phyloP scores from a whole-genome alignment of 768 basidiomycete species.

The Mycena albidolilacea region DNA sequence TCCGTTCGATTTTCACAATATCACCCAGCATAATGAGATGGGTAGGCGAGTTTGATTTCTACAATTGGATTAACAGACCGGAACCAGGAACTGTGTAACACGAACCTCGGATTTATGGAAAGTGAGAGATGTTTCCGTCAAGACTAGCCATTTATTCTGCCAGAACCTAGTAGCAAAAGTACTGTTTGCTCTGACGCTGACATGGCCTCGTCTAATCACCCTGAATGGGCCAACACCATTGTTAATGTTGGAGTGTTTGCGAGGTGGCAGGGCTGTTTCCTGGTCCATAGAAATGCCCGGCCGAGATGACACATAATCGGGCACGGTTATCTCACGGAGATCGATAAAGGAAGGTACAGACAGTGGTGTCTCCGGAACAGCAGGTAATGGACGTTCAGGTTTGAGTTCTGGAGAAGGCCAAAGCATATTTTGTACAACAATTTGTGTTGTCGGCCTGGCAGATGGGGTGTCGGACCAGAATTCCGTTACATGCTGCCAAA shows the following conservation, averaged over 20 bases:
- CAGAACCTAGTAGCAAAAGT: conserved; percentile 90
- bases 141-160: conserved; percentile 89
- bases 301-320: neutral
- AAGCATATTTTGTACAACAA: neutral
- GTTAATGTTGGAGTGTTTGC: neutral
- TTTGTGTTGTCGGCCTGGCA: neutral
- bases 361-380: too few relatives aligned
- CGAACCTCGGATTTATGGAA: conserved; percentile 95
- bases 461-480: conserved; percentile 14
- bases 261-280: neutral
- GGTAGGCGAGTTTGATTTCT: conserved; percentile 58
- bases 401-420: neutral
- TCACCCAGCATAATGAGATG: conserved; percentile 81
- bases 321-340: neutral
- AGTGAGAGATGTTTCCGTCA: conserved; percentile 84
- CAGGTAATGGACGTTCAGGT: neutral
- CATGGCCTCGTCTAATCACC: conserved; percentile 68
- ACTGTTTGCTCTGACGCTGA: conserved; percentile 93
- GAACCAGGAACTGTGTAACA: neutral
- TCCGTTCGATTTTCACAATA: conserved; percentile 90
- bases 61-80: neutral
- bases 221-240: conserved; percentile 8
- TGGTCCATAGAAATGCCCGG: neutral
- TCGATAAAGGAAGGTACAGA: too few relatives aligned
- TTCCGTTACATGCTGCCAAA: conserved; percentile 13